Base-by-base conservation (phyloP, 1,284 basidiomycete species). In the Xerocomus amazonicus region DNA sequence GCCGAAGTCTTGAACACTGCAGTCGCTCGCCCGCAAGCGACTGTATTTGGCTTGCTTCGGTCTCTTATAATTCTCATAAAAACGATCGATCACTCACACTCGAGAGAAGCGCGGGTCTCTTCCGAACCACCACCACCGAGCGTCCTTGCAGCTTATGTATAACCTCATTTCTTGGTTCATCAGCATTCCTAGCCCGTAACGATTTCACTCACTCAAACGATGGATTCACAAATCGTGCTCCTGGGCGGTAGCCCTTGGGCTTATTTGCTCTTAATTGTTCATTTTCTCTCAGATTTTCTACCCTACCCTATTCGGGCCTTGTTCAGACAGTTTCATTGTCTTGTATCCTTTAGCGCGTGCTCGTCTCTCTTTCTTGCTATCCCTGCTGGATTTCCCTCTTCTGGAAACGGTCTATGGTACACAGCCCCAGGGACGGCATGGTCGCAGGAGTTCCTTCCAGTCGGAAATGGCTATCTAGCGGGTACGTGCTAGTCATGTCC, bases 381-480 rank as follows among this genome's bases (percentile, higher is more conserved):
- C 9, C 81, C 83, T 27, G 51, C 74, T 10, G 75, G 73, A 9
- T 87, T 89, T 59, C 87, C 86, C 1, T 57, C 68, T 3, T 80
- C 80, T n/a, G 86, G 86, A 12, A 88, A 89, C 63, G 84, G 80
- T 2, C 67, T 89, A 19, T 89, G 86, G 86, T 88, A 81, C 58
- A 76, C 67, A 8, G 54, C 71, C 8, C 74, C 78, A 0, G 84
- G 77, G 0, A 61, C 58, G 0, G 61, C 74, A 29, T 88, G 86
- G 86, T 68, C 73, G 1, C 71, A 70, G 37, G 75, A 84, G 44
- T 82, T 71, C 62, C 72, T 88, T 19, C 86, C 87, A 2, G 69
- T 88, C 27, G 87, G 86, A 26, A 89, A 89, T 69, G 86, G 86
- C 1, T 84, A 80, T 60, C 71, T 88, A 38, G 87, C 77, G 59